Conservation (phyloP, 257 asterid genomes). For the Jacaranda copaia region DNA sequence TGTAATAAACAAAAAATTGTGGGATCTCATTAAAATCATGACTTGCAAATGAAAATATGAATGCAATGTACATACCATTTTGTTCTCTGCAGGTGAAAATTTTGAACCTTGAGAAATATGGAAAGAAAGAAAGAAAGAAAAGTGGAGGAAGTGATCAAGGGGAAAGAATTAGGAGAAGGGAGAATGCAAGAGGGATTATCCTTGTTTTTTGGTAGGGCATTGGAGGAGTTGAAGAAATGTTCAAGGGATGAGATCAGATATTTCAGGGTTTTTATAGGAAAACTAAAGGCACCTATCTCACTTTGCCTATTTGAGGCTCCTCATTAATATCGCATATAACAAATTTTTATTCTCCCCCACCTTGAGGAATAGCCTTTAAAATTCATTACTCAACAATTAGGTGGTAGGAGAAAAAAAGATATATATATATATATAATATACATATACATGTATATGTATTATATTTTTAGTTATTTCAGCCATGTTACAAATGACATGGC, state of each 20-base stretch:
- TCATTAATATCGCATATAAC: background rate
- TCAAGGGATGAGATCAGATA: slow-evolving; percentile 42
- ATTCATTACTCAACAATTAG: too few relatives aligned
- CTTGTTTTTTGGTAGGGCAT: slow-evolving; percentile 42
- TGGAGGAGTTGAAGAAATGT: slow-evolving; percentile 34
- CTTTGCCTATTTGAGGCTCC: slow-evolving; percentile 4
- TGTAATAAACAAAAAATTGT: background rate
- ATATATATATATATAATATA: too few relatives aligned
- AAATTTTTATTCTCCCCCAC: too few relatives aligned
- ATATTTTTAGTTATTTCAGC: too few relatives aligned
- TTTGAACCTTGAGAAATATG: slow-evolving; percentile 28
- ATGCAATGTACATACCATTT: slow-evolving; percentile 42
- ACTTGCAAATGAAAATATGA: background rate
- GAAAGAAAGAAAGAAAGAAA: slow-evolving; percentile 20
- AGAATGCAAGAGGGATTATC: slow-evolving; percentile 38
- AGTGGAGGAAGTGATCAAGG: slow-evolving; percentile 23
- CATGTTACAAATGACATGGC: too few relatives aligned
- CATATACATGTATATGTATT: too few relatives aligned
- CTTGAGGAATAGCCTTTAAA: too few relatives aligned
- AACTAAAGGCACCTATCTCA: background rate
- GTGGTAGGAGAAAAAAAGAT: too few relatives aligned
- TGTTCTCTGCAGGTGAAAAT: slow-evolving; percentile 9
- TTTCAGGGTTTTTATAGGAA: slow-evolving; percentile 42
- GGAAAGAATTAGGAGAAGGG: slow-evolving; percentile 24
- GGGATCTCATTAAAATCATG: background rate